These are phyloP conservation scores for Nitzschia sp. DNA, from an alignment of 108 stramenopile genomes.

Conservation along the genomic window DNA sequence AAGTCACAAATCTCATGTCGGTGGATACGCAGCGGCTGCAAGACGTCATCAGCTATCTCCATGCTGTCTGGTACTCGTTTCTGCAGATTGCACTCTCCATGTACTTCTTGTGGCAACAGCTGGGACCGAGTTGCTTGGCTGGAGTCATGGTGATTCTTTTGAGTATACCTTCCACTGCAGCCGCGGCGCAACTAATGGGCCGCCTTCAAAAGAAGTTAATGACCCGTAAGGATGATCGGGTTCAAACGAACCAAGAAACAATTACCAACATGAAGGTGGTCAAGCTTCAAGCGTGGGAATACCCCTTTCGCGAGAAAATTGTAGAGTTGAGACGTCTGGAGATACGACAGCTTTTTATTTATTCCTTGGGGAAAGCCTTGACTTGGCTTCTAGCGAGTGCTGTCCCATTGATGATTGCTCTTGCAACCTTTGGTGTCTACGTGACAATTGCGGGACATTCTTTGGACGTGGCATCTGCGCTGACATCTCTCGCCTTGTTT, in stretches of 20 bases:
- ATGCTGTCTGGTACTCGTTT: conserved; percentile 78
- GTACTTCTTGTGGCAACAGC: conserved; percentile 76
- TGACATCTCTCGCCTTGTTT: conserved; percentile 87
- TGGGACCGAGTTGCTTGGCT: conserved; percentile 70
- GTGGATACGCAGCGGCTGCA: conserved; percentile 88
- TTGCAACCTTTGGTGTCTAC: conserved; percentile 82
- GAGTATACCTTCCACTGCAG: conserved; percentile 77
- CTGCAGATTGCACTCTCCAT: conserved; percentile 72
- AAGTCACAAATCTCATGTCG: conserved; percentile 87
- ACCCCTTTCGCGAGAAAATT: conserved; percentile 54
- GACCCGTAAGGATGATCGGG: conserved; percentile 71
- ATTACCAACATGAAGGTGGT: conserved; percentile 84
- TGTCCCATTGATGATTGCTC: conserved; percentile 74
- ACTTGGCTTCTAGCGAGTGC: conserved; percentile 46
- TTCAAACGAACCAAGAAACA: conserved; percentile 81
- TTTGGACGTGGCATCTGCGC: conserved; percentile 76
- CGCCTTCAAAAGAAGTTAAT: conserved; percentile 71
- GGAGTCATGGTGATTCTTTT: conserved; percentile 82
- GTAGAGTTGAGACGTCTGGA: conserved; percentile 51
- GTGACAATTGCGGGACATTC: conserved; percentile 52
- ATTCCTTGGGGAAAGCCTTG: conserved; percentile 35
- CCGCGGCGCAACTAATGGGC: conserved; percentile 55
- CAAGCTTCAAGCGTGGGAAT: conserved; percentile 91
- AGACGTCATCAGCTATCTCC: conserved; percentile 58
- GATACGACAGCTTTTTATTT: conserved; percentile 49